Percentiles rank a stretch among this genome's conserved stretches.
These are phyloP conservation scores for Ophiobolus disseminans DNA, from an alignment of 2,329 filamentous ascomycete genomes.

Conservation along the genomic window DNA sequence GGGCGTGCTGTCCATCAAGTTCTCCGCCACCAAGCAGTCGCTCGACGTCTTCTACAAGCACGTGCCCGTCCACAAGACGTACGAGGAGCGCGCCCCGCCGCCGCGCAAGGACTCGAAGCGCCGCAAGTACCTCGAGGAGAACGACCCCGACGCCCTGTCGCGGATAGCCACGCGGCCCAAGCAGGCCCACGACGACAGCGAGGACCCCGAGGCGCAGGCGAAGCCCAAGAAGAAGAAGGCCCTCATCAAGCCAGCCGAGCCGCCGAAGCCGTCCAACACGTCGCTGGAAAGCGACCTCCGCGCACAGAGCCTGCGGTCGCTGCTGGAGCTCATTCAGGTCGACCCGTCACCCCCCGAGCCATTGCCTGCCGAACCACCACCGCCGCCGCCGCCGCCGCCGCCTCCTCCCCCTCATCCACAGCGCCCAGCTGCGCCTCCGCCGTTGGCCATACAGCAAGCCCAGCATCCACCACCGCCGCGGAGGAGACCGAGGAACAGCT, in stretches of 20 bases:
- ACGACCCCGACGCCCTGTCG: slow-evolving; percentile 43
- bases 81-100: slow-evolving; percentile 53
- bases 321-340: slow-evolving; percentile 46
- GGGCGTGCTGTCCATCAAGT: slow-evolving; percentile 57
- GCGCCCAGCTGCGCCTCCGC: slow-evolving; percentile 9
- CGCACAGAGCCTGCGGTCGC: slow-evolving; percentile 45
- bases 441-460: slow-evolving; percentile 7
- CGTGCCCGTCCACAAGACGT: slow-evolving; percentile 55
- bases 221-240: slow-evolving; percentile 37
- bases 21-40: slow-evolving; percentile 51
- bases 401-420: slow-evolving; percentile 10
- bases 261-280: slow-evolving; percentile 38
- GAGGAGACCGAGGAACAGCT: slow-evolving; percentile 40
- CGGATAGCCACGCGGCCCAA: slow-evolving; percentile 35
- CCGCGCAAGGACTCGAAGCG: slow-evolving; percentile 51
- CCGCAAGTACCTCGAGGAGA: slow-evolving; percentile 43
- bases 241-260: slow-evolving; percentile 25
- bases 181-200: slow-evolving; percentile 23
- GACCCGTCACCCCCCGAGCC: slow-evolving; percentile 24
- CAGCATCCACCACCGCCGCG: slow-evolving; percentile 15
- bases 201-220: slow-evolving; percentile 22
- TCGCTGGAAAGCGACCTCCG: slow-evolving; percentile 48
- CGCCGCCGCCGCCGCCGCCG: slow-evolving; percentile 17
- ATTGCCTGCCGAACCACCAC: slow-evolving; percentile 21
- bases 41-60: slow-evolving; percentile 58